A percentile compares a stretch with the other conserved stretches of the same genome.
Evolutionary conservation across 345 rosid genomes (phyloP).

Genomic region (Microcos paniculata): DNA sequence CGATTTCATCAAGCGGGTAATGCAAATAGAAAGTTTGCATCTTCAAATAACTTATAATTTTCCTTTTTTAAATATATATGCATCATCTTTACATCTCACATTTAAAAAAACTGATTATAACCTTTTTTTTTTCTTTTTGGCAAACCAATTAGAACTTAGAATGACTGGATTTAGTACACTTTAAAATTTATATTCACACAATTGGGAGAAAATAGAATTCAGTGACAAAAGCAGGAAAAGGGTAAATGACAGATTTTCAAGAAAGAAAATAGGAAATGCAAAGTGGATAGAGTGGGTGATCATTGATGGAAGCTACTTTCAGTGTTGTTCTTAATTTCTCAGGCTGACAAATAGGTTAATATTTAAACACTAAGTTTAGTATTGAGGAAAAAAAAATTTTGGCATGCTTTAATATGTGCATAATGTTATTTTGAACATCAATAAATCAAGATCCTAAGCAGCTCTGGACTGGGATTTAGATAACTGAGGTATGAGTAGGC

Average conservation of each 20-base stretch:
- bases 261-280: background rate
- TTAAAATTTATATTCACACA: background rate
- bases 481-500: background rate
- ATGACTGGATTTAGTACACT: background rate
- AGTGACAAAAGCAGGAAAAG: background rate
- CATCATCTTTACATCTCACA: background rate
- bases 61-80: too few species aligned
- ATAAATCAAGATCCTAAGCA: background rate
- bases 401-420: too few species aligned
- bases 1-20: constrained; percentile 13
- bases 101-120: background rate
- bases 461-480: background rate
- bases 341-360: background rate
- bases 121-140: too few species aligned
- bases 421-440: too few species aligned
- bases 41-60: background rate
- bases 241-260: background rate
- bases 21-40: background rate
- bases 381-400: too few species aligned
- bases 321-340: background rate
- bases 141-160: too few species aligned
- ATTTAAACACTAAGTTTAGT: background rate
- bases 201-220: background rate
- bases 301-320: background rate
- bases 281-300: background rate